Evolutionary conservation across 176 grass and related monocot species (phyloP).

Genomic region (Sorghum bicolor): Sorghum_bicolor_NCBIv3 NC_012876.2:64518001-64518500

Average conservation of each 20-base stretch:
- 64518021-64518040: too few relatives aligned
- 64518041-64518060: neutral
- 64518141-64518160: neutral
- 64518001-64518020: neutral
- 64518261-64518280: neutral
- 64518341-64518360: neutral
- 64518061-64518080: neutral
- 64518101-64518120: neutral
- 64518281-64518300: neutral
- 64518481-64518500: slow-evolving; percentile 71
- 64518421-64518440: neutral
- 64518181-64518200: neutral
- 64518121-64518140: neutral
- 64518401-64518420: neutral
- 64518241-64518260: neutral
- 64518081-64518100: neutral
- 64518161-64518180: neutral
- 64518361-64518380: neutral
- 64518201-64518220: neutral
- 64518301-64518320: neutral
- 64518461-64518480: slow-evolving; percentile 40
- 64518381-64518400: neutral
- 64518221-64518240: neutral
- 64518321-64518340: neutral
- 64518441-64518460: neutral